These are phyloP conservation scores for Mortierella sp. DNA, from an alignment of 371 early-diverging fungal genomes.

Conservation along the genomic window DNA sequence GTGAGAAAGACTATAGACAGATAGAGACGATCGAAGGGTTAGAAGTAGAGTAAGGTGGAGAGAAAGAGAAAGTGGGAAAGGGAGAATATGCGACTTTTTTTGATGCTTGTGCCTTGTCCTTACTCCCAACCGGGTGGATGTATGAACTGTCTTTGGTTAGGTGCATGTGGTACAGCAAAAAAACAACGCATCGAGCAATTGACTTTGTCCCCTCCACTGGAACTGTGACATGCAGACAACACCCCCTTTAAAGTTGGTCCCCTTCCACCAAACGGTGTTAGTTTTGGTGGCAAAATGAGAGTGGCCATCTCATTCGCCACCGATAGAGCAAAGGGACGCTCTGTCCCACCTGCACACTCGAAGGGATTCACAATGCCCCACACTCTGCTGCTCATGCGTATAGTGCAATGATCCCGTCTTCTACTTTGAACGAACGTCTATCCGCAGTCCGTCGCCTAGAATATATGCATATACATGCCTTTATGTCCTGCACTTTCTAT, in stretches of 20 bases:
- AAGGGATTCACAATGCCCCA: no score
- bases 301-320: conserved; percentile 15
- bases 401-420: no score
- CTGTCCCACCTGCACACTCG: not conserved
- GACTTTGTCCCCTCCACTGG: no score
- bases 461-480: no score
- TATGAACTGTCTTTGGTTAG: not conserved
- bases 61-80: not conserved
- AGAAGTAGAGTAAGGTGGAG: not conserved
- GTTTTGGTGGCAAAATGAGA: conserved; percentile 24
- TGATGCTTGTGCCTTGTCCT: not conserved
- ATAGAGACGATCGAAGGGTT: not conserved
- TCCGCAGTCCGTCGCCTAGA: no score
- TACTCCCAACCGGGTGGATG: conserved; percentile 1
- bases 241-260: no score
- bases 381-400: no score
- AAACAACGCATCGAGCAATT: not conserved
- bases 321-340: not conserved
- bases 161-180: not conserved
- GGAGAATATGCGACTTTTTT: no score
- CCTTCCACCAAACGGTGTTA: no score
- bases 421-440: no score
- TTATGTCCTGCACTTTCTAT: no score
- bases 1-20: not conserved
- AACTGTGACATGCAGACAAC: no score